Evolutionary conservation across 2,329 filamentous ascomycete genomes (phyloP), one percentile per base, ranked within the genome.

Genomic region (Hypoxylon sp.): DNA sequence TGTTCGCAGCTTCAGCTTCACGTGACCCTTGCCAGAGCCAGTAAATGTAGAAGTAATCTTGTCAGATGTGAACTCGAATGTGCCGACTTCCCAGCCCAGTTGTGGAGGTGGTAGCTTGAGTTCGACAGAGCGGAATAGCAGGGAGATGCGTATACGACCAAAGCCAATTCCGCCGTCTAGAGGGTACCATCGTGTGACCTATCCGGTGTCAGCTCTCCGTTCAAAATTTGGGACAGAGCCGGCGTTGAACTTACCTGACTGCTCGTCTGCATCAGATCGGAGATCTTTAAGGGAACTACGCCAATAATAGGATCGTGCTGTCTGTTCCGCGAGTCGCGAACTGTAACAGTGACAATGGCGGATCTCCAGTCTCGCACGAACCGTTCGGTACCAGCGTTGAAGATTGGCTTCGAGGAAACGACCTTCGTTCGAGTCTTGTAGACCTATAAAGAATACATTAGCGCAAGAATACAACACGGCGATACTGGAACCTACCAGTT

Each of bases 371-470:
- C 95, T 21, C 95, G 90, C 29, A 98, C 83, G 73, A 98, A 98
- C 11, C 91, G 88, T 76, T 99, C 96, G 0, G 94, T 97, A 64
- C 95, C 95, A 2, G 96, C 94, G 73, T 98, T 97, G 85, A 97
- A 98, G 69, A 98, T 97, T 1, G 96, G 96, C 77, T 96, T 94
- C 55, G 93, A 96, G 34, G 92, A 96, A 6, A 97, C 91, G 3
- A 94, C 94, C 83, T 99, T 98, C 34, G 93, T 88, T 74, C 96
- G 88, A n/a, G 95, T 98, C 75, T 95, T 94, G 83, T 97, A 98
- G 16, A 94, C 84, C 75, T 76, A 34, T 34, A 60, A 8, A 39
- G 4, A 34, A 14, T 19, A 14, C 8, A 34, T 81, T 85, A 71
- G 47, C 37, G 19, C 29, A 23, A 63, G 48, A 70, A 70, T 39